Conservation (phyloP, 2,329 filamentous ascomycete species). For the Pezizomycotina sp. region DNA sequence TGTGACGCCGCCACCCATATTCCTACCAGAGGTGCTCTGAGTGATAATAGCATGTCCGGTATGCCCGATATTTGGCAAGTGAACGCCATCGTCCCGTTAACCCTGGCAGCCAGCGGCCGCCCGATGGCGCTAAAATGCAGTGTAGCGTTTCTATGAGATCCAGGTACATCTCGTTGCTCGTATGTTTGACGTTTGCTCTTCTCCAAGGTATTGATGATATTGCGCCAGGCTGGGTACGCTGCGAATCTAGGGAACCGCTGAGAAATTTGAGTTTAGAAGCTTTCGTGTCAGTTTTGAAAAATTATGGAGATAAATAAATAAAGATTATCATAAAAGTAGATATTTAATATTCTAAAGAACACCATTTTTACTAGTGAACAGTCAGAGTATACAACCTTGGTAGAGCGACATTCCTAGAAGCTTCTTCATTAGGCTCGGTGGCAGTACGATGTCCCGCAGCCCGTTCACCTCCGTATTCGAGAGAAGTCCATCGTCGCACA, state of each 20-base stretch:
- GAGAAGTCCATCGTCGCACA: conserved; percentile 86
- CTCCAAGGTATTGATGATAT: conserved; percentile 62
- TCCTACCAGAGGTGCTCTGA: conserved; percentile 54
- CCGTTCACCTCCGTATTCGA: conserved; percentile 88
- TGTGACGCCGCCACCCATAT: conserved; percentile 11
- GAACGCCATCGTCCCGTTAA: conserved; percentile 84
- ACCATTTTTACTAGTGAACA: not conserved
- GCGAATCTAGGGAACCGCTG: conserved; percentile 31
- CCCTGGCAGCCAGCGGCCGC: conserved; percentile 73
- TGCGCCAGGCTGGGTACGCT: conserved; percentile 25
- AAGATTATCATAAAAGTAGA: too few species aligned
- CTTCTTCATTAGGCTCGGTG: conserved; percentile 78
- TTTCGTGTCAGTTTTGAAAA: not conserved
- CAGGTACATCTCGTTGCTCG: conserved; percentile 91
- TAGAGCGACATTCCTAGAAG: conserved; percentile 68
- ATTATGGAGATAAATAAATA: too few species aligned
- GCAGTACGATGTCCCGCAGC: conserved; percentile 75
- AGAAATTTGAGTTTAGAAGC: conserved; percentile 10
- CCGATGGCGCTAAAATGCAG: conserved; percentile 79
- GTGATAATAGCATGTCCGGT: conserved; percentile 67
- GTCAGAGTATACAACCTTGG: conserved; percentile 40
- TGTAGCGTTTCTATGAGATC: conserved; percentile 82
- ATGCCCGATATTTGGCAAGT: conserved; percentile 89
- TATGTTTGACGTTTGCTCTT: conserved; percentile 79
- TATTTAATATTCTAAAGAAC: too few species aligned